These are phyloP conservation scores for Cladosporium phlei DNA, from an alignment of 2,329 filamentous ascomycete genomes.

Conservation along the genomic window DNA sequence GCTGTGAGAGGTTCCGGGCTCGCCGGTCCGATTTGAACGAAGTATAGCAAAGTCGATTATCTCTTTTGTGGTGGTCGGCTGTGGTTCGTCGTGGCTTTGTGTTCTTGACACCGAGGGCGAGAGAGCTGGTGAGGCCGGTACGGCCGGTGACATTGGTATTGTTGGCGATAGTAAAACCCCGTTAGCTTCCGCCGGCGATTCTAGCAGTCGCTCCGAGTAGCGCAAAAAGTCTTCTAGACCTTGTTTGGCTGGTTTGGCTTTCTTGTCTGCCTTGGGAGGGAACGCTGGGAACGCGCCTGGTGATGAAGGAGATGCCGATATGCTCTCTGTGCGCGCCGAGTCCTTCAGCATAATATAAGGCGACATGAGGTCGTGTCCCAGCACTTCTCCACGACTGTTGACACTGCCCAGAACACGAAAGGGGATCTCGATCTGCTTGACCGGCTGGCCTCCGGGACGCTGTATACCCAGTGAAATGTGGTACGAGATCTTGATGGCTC, in stretches of 20 bases:
- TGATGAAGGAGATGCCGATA: constrained; percentile 27
- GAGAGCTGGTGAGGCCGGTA: neutral
- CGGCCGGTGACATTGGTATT: constrained; percentile 37
- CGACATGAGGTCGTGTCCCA: constrained; percentile 90
- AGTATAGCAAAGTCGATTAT: constrained; percentile 88
- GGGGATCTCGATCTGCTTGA: constrained; percentile 86
- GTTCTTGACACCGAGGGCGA: constrained; percentile 56
- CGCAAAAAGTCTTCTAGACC: constrained; percentile 62
- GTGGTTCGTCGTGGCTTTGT: constrained; percentile 29
- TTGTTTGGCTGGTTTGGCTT: constrained; percentile 29
- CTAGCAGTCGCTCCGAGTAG: constrained; percentile 72
- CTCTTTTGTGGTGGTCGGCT: constrained; percentile 66
- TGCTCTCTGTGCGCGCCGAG: constrained; percentile 55
- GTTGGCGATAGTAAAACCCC: constrained; percentile 69
- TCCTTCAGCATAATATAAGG: constrained; percentile 88
- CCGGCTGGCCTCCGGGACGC: constrained; percentile 71
- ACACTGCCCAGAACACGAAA: constrained; percentile 93
- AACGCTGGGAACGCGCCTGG: constrained; percentile 17
- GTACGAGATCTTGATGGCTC: constrained; percentile 91
- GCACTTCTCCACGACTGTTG: constrained; percentile 78
- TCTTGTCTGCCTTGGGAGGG: constrained; percentile 35
- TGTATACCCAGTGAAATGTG: constrained; percentile 89
- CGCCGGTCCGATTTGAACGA: constrained; percentile 62
- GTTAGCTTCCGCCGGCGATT: constrained; percentile 51
- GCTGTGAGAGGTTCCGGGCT: constrained; percentile 56